These are phyloP conservation scores for Candida chauliodis DNA, from an alignment of 805 yeast genomes.

Conservation along the genomic window DNA sequence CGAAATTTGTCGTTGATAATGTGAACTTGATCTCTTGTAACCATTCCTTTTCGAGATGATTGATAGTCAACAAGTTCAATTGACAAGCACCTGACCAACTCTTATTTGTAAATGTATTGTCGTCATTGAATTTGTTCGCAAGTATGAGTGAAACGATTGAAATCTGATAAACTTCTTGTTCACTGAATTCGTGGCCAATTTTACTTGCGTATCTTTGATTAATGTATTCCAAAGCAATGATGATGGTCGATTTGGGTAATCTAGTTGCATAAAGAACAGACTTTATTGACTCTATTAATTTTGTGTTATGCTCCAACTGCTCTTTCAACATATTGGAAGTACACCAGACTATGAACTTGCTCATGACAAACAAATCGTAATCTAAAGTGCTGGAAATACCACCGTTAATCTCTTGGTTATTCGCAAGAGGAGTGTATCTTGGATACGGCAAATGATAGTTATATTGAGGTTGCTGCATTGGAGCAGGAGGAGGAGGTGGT, in stretches of 20 bases:
- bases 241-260: slow-evolving; percentile 75
- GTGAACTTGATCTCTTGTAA: slow-evolving; percentile 58
- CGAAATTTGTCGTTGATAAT: slow-evolving; percentile 41
- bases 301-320: slow-evolving; percentile 36
- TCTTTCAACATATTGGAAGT: slow-evolving; percentile 65
- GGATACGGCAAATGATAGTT: slow-evolving; percentile 7
- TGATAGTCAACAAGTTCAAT: slow-evolving; percentile 55
- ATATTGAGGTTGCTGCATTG: slow-evolving; percentile 3
- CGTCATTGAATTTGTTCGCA: slow-evolving; percentile 94
- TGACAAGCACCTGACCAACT: slow-evolving; percentile 98
- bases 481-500: background rate
- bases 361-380: slow-evolving; percentile 64
- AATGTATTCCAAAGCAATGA: slow-evolving; percentile 75
- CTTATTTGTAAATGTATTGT: slow-evolving; percentile 90
- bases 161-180: slow-evolving; percentile 46
- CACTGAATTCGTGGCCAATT: slow-evolving; percentile 17
- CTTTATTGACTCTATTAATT: slow-evolving; percentile 56
- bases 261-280: slow-evolving; percentile 84
- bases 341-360: slow-evolving; percentile 74
- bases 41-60: slow-evolving; percentile 71
- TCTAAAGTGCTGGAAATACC: slow-evolving; percentile 63
- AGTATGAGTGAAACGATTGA: slow-evolving; percentile 69
- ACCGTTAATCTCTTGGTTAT: slow-evolving; percentile 40
- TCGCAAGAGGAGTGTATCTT: slow-evolving; percentile 3
- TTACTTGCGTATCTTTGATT: slow-evolving; percentile 50